These are phyloP conservation scores for Cladosporium sp. DNA, from an alignment of 2,329 filamentous ascomycete species.

Conservation along the genomic window DNA sequence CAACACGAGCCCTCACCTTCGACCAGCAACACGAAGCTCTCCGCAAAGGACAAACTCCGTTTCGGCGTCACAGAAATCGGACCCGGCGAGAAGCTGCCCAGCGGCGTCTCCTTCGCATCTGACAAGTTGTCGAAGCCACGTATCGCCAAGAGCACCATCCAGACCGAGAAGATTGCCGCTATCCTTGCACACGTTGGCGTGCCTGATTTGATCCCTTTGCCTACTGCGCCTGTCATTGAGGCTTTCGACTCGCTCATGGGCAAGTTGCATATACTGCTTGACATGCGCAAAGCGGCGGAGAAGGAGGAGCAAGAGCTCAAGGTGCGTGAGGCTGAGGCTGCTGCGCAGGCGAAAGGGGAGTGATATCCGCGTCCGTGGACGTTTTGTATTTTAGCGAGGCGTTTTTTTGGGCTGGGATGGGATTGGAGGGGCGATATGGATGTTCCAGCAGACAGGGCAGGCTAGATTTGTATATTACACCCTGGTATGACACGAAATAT, in stretches of 20 bases:
- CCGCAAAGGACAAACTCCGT: slow-evolving; percentile 70
- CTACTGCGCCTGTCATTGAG: slow-evolving; percentile 69
- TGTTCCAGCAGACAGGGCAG: not conserved
- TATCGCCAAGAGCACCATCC: slow-evolving; percentile 73
- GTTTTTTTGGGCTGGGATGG: not conserved
- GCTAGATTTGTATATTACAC: not conserved
- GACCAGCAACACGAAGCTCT: slow-evolving; percentile 53
- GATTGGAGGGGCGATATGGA: not conserved
- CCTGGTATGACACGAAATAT: not conserved
- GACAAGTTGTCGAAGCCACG: slow-evolving; percentile 79
- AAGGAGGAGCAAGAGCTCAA: slow-evolving; percentile 74
- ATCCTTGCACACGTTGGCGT: slow-evolving; percentile 73
- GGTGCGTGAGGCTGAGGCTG: slow-evolving; percentile 47
- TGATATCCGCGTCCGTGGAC: not conserved
- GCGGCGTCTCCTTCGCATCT: slow-evolving; percentile 86
- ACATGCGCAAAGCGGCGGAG: slow-evolving; percentile 72
- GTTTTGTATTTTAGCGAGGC: slow-evolving; percentile 16
- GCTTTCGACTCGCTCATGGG: slow-evolving; percentile 70
- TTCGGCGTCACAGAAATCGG: slow-evolving; percentile 71
- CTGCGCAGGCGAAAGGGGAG: slow-evolving; percentile 14
- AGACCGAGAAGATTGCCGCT: slow-evolving; percentile 73
- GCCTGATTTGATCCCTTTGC: slow-evolving; percentile 69
- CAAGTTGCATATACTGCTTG: slow-evolving; percentile 69
- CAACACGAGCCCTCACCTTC: slow-evolving; percentile 25
- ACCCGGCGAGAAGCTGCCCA: slow-evolving; percentile 78